Base-by-base conservation (phyloP, 2,329 filamentous ascomycete genomes). In the Colletotrichum tropicale region DNA sequence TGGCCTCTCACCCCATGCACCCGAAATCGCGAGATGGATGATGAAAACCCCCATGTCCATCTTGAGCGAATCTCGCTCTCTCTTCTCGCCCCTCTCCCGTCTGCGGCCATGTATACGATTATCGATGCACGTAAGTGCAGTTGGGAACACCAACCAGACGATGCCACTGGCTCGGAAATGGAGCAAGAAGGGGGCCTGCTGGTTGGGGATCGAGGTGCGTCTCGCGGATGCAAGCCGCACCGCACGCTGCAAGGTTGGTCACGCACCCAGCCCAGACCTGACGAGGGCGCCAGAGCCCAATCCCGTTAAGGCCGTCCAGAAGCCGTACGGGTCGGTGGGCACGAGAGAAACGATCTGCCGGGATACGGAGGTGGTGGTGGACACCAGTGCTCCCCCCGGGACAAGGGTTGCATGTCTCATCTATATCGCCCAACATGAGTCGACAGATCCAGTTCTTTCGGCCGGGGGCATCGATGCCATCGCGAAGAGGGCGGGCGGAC, bases 321-420 rank as follows among this genome's bases (percentile, higher is more conserved):
- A 52, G 73, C 34, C 13, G 30, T 26, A 43, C 28, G 36, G 72
- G 61, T 21, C 43, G 32, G 66, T 21, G 72, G 36, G 38, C 13
- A 58, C 34, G 43, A 70, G 52, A 60, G 70, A 65, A 68, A 76
- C 64, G 74, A 76, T 76, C 70, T 76, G 74, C 74, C 70, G 70
- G 70, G 74, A 75, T 75, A 55, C 70, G 48, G 48, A 76, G 74
- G 74, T 58, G 16, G 43, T 58, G 21, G 70, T 68, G 71, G 71
- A 38, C 34, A 56, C n/a, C 24, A 21, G 21, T 36, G 56, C 21
- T 12, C 28, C 32, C 43, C 38, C 43, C 32, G 28, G 70, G 64
- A 56, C 64, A 64, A 9, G 70, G 69, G 26, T 32, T 67, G 62
- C 34, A n/a, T 75, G 74, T 76, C 70, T 76, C 70, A 74, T 76